Base-by-base conservation (phyloP, 2,329 filamentous ascomycete genomes). In the Apiospora saccharicola region DNA sequence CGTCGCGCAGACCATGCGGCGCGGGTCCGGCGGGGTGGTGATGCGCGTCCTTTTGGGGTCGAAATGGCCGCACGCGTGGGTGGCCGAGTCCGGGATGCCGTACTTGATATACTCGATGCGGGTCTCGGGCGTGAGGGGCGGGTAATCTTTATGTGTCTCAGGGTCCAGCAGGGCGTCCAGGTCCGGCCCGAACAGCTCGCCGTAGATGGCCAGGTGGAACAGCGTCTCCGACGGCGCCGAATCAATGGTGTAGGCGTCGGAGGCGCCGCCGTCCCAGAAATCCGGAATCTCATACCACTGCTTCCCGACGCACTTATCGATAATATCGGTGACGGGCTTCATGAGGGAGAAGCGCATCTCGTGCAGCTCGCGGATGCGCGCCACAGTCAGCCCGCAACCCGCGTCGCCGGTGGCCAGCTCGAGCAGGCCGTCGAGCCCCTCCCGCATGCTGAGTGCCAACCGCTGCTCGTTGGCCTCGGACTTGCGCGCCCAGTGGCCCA, bases 21-120 rank as follows among this genome's bases (percentile, higher is more conserved):
- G 77, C 82, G 57, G 75, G 79, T 57, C 78, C 85, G 3, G 83
- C 82, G 72, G 91, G 89, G 76, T 92, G 88, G 16, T 90, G 24
- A 53, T 34, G 53, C 30, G 26, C 30, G 53, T 37, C 30, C 12
- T 34, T 16, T 19, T 19, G 2, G 53, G 53, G 30, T 61, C 7
- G 53, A 22, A 61, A 16, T 37, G 1, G 16, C 53, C 53, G 30
- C 16, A 3, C 3, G 34, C 8, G 30, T 61, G 53, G 19, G 30
- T 37, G 53, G 53, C 53, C 16, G 34, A 69, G 70, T 73, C 72
- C n/a, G 72, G 72, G 53, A 71, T 3, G 51, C 69, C 46, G 64
- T 73, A 73, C 72, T 73, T 71, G 70, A 71, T 43, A 34, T 71
- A 73, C 64, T 71, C 70, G 41, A 73, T 22, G 30, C 72, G 61